Evolutionary conservation across 2,329 filamentous ascomycete genomes (phyloP), one percentile per base, ranked within the genome.

Genomic region (Neofusicoccum parvum): DNA sequence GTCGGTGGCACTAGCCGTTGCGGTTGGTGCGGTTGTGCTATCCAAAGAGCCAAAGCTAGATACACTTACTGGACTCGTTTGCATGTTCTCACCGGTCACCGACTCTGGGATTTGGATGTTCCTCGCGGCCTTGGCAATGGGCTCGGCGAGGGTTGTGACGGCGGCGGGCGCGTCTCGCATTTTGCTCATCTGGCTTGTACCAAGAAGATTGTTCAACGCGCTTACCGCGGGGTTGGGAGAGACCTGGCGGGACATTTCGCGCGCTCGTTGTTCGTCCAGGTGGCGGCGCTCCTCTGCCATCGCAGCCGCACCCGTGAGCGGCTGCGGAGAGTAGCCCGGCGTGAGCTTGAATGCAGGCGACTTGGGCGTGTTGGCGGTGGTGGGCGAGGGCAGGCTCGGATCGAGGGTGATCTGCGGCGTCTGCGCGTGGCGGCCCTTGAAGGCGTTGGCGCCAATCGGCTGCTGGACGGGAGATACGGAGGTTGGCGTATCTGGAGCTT

Each of bases 11-110:
- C 53, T 60, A 17, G 64, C 64, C 53, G 85, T 84, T 41, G 79
- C 80, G 32, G 82, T 81, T 14, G 78, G 75, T 60, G 76, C 79
- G 37, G 78, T 76, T 15, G 78, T 76, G 63, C 79, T 81, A 50
- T 87, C 85, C 15, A 80, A 73, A 32, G 85, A 82, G 49, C 81
- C 84, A 70, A 86, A 85, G 68, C 84, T 85, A 10, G 82, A 82
- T 62, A 84, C 74, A 71, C 83, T 86, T 48, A 82, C 80, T 6
- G 85, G 80, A 70, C 82, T 85, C 39, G 81, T 80, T 70, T 87
- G 83, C 67, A 82, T 78, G 67, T 74, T 77, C 46, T 82, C 81
- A 62, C 76, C 80, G 15, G 75, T 76, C 62, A 76, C 72, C 36
- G 70, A 72, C 45, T 85, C 82, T 23, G 82, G 79, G 10, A 86